Percentiles rank a stretch among this genome's conserved stretches.
Evolutionary conservation across 768 basidiomycete genomes (phyloP).

Genomic region (Gyrodon lividus): DNA sequence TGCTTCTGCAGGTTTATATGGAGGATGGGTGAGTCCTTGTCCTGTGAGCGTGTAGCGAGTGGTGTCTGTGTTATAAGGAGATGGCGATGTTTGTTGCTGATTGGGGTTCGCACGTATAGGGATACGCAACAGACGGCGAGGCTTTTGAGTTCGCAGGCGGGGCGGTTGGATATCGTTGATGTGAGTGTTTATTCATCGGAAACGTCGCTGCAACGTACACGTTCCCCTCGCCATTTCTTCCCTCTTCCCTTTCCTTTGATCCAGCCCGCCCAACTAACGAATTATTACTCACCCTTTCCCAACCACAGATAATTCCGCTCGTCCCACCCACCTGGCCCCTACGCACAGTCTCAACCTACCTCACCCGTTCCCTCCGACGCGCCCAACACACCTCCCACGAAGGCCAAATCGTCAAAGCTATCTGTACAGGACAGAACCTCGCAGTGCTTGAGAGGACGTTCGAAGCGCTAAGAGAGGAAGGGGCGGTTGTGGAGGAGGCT

Average conservation of each 20-base stretch:
- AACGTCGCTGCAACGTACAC: neutral
- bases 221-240: neutral
- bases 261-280: neutral
- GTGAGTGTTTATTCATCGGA: slow-evolving; percentile 42
- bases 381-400: slow-evolving; percentile 70
- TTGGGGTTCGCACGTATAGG: slow-evolving; percentile 33
- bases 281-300: neutral
- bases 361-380: slow-evolving; percentile 75
- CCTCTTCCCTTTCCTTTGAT: neutral
- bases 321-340: slow-evolving; percentile 80
- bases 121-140: slow-evolving; percentile 59
- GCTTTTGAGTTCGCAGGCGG: slow-evolving; percentile 77
- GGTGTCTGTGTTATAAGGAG: neutral
- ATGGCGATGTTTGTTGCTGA: neutral
- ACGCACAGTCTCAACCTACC: slow-evolving; percentile 67
- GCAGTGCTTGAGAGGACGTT: slow-evolving; percentile 64
- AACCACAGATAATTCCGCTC: slow-evolving; percentile 55
- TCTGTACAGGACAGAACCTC: slow-evolving; percentile 79
- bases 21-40: slow-evolving; percentile 57
- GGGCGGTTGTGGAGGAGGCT: slow-evolving; percentile 66
- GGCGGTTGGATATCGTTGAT: slow-evolving; percentile 73
- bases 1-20: slow-evolving; percentile 82
- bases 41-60: too few species aligned
- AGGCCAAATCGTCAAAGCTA: slow-evolving; percentile 72
- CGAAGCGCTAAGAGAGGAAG: slow-evolving; percentile 56